Evolutionary conservation across 805 yeast species (phyloP), one percentile per base, ranked within the genome.

Genomic region (Metschnikowia corniflorae): DNA sequence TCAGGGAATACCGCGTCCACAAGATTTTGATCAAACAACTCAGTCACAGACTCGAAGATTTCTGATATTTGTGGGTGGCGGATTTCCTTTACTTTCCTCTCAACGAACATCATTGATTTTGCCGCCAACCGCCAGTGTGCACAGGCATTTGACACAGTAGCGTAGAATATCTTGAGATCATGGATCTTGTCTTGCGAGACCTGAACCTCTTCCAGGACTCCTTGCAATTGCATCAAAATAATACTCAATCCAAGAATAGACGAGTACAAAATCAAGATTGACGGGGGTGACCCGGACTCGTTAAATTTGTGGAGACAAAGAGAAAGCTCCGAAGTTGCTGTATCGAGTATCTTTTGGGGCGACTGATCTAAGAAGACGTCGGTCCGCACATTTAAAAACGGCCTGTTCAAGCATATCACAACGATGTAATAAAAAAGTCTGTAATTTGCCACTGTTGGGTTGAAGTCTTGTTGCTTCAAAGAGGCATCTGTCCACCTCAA

Each of bases 121-220:
- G 48, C 42, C 15, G 53, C 53, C 28, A 49, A 34, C 20, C 44
- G 41, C 53, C 50, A 49, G 20, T 39, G 39, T 12, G 35, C 30
- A 16, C 50, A 37, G 7, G 51, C 39, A 14, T 28, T 30, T 3
- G 50, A 42, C 12, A 49, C 43, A 2, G 47, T 29, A 10, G 33
- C 26, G 30, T 40, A 39, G 27, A 25, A 47, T 4, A 40, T 38
- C 16, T 35, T 33, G 22, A 47, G 31, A n/a, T 40, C 44, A 2
- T 31, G 29, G 7, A 44, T 21, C n/a, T 36, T 36, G 18, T 16
- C 20, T 17, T 18, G 19, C 31, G 29, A 20, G 6, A 26, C 15
- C 20, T 15, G 18, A 6, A 27, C 39, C 3, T n/a, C 22, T 5
- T 23, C 21, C 7, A 22, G 9, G 5, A 36, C n/a, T 6, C 30